Evolutionary conservation across 495 filamentous ascomycete genomes (phyloP).

Genomic region (Penicillium manginii): DNA sequence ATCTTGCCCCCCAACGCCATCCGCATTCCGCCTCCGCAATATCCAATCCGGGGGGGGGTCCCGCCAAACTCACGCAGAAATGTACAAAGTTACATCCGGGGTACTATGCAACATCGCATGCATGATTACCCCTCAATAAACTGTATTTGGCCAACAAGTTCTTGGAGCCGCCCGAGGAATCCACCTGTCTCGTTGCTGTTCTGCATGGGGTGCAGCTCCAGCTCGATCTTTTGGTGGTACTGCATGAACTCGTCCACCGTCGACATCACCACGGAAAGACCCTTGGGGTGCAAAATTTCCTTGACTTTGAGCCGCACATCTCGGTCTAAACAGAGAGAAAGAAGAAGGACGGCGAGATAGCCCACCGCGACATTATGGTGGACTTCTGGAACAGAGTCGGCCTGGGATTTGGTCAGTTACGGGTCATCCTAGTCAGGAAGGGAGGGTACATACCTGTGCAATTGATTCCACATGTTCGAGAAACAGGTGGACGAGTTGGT

Average conservation of each 20-base stretch:
- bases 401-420: conserved; percentile 52
- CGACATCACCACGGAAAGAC: conserved; percentile 66
- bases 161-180: conserved; percentile 64
- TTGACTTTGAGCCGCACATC: conserved; percentile 56
- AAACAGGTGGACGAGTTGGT: conserved; percentile 49
- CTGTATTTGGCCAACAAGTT: conserved; percentile 42
- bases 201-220: conserved; percentile 29
- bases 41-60: background rate
- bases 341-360: conserved; percentile 84
- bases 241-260: conserved; percentile 83
- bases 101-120: background rate
- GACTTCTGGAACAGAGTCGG: conserved; percentile 81
- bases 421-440: background rate
- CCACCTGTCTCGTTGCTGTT: conserved; percentile 40
- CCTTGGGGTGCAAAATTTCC: conserved; percentile 58
- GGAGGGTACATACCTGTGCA: conserved; percentile 46
- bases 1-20: too few species aligned
- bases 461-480: conserved; percentile 40
- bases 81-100: conserved; percentile 1
- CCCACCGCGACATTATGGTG: conserved; percentile 87
- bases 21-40: background rate
- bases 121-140: conserved; percentile 7
- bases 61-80: background rate
- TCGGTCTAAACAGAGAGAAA: conserved; percentile 70
- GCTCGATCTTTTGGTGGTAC: conserved; percentile 76